Conservation (phyloP, 306 rosid genomes). For the Senna tora region DNA sequence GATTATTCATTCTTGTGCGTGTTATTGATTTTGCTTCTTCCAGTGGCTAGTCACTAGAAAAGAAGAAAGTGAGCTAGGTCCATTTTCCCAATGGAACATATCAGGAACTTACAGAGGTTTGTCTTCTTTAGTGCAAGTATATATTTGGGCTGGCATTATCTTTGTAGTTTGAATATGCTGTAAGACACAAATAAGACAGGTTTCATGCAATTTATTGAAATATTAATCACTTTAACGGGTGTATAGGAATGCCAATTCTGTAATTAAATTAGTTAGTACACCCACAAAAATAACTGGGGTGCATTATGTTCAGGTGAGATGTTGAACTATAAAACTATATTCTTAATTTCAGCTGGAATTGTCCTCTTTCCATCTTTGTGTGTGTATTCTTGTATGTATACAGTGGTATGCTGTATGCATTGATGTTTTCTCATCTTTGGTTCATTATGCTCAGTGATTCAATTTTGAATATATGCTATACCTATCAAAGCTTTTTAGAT, state of each 20-base stretch:
- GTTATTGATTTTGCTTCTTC: conserved; percentile 50
- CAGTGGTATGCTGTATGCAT: neutral
- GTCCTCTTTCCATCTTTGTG: neutral
- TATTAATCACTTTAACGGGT: conserved; percentile 22
- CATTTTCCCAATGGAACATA: conserved; percentile 91
- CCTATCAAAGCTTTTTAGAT: no score
- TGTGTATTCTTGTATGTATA: neutral
- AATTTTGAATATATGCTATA: no score
- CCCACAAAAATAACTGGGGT: conserved; percentile 95
- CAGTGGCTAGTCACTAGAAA: conserved; percentile 90
- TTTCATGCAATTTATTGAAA: conserved; percentile 24
- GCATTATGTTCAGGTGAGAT: conserved; percentile 95
- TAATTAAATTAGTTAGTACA: conserved; percentile 85
- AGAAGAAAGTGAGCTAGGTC: conserved; percentile 84
- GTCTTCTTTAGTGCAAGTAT: conserved; percentile 39
- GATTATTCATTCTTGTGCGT: conserved; percentile 28
- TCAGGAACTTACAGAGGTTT: conserved; percentile 97
- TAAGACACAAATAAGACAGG: conserved; percentile 3
- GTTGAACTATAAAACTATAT: conserved; percentile 36
- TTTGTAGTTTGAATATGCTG: conserved; percentile 12
- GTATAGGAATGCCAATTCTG: conserved; percentile 61
- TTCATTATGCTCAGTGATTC: no score
- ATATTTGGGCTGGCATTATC: conserved; percentile 7
- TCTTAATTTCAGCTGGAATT: conserved; percentile 6
- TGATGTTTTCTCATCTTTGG: conserved; percentile 5